Conservation (phyloP, 805 yeast species). For the Jamesozyma rosinii region DNA sequence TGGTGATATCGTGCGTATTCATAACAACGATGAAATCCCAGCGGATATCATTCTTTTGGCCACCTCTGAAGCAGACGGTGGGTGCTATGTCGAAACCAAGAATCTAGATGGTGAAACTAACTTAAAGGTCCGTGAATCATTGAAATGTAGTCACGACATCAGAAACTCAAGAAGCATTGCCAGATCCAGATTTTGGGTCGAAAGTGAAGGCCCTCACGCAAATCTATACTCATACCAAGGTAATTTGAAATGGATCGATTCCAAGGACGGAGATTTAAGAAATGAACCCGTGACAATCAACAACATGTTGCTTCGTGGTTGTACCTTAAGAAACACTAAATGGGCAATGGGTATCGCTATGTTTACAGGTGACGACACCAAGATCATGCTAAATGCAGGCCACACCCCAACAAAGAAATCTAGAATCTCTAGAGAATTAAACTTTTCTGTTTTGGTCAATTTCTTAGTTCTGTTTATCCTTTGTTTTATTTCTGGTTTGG, state of each 20-base stretch:
- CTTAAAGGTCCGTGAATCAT: conserved; percentile 64
- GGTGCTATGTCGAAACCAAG: conserved; percentile 71
- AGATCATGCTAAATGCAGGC: conserved; percentile 75
- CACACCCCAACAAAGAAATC: conserved; percentile 70
- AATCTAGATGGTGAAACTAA: conserved; percentile 78
- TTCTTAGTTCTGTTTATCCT: conserved; percentile 53
- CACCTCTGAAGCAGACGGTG: conserved; percentile 59
- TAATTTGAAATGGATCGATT: conserved; percentile 44
- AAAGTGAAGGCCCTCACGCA: conserved; percentile 77
- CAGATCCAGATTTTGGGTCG: conserved; percentile 54
- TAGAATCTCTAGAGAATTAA: conserved; percentile 62
- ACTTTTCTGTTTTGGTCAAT: conserved; percentile 59
- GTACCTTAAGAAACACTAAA: conserved; percentile 68
- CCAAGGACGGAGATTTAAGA: conserved; percentile 20
- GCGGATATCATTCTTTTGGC: conserved; percentile 61
- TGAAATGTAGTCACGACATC: conserved; percentile 49
- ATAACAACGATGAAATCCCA: conserved; percentile 70
- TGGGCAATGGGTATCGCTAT: conserved; percentile 74
- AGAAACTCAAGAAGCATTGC: conserved; percentile 42
- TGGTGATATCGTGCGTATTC: conserved; percentile 64
- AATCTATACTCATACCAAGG: conserved; percentile 73
- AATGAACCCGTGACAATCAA: conserved; percentile 62
- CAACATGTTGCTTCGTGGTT: conserved; percentile 65
- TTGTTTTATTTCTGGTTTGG: conserved; percentile 61
- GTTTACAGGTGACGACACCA: conserved; percentile 72